Evolutionary conservation across 169 alveolate genomes (phyloP), one percentile per base, ranked within the genome.

Genomic region (Cryptosporidium bovis): DNA sequence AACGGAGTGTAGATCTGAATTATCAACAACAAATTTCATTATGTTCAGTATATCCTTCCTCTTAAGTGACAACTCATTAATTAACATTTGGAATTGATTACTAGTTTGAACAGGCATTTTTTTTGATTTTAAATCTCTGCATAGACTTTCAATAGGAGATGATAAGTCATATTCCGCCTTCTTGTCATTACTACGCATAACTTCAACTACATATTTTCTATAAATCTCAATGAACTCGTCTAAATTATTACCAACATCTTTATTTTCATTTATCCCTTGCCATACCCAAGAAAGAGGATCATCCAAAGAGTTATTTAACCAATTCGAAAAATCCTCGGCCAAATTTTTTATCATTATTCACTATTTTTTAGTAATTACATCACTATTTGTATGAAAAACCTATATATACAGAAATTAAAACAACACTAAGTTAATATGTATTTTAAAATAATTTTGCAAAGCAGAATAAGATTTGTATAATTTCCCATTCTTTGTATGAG

Each of bases 271-370:
- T 55, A 29, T 3, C 6, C 64, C 64, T 1, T 16, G 8, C 87
- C 87, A 77, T 18, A 77, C 1, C 87, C 87, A 77, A 12, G 58
- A 40, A 44, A 77, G 62, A n/a, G 87, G 87, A 77, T 77, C 87
- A 40, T 77, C 64, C 27, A n/a, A 27, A n/a, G 77, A n/a, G 29
- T 29, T 24, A 12, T 62, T 20, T 18, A 66, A 1, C 82, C 82
- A 66, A 34, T 16, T 0, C 24, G 10, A 16, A 31, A 66, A 66
- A 20, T 33, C 36, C 1, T 34, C 18, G 36, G 24, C 44, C 2
- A 29, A 20, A 40, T 8, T 40, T 40, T 40, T 8, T 6, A 1
- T 6, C 48, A 40, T 40, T 40, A 40, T 40, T 40, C 27, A 40
- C 48, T 40, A 8, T 40, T 0, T 1, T 8, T 40, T 24, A 24